Evolutionary conservation across 176 grass and related monocot genomes (phyloP).

Genomic region (Melocanna baccifera): DNA sequence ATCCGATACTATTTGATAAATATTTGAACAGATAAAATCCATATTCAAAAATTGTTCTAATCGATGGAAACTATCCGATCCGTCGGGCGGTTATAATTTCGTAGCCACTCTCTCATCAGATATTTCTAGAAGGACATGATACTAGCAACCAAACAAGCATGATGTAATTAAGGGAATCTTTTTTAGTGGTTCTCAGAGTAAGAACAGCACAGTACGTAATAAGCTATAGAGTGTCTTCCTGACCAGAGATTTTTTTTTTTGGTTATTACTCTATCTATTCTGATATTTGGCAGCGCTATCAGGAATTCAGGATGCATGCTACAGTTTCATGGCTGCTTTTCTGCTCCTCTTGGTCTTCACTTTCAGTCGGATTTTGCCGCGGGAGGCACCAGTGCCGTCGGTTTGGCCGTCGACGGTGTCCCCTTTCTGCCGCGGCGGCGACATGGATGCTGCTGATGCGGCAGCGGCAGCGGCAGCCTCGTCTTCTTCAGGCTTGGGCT

Average conservation of each 20-base stretch:
- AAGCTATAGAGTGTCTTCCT: neutral
- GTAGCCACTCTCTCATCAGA: neutral
- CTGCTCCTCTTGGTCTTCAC: constrained; percentile 35
- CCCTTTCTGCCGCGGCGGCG: neutral
- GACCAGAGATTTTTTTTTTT: neutral
- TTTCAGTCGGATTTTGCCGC: constrained; percentile 8
- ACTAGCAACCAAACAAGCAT: neutral
- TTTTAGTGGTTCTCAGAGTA: neutral
- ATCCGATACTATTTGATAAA: no score
- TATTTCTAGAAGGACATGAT: constrained; percentile 16
- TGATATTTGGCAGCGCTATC: neutral
- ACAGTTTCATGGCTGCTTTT: constrained; percentile 20
- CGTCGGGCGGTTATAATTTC: neutral
- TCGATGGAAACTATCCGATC: no score
- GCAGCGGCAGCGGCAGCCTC: neutral
- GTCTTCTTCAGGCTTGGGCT: constrained; percentile 4
- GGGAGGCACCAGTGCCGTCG: neutral
- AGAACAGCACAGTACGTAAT: neutral
- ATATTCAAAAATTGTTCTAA: no score
- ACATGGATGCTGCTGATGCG: constrained; percentile 2
- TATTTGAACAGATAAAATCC: no score
- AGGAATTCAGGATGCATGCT: neutral
- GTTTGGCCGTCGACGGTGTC: neutral
- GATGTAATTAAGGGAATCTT: neutral
- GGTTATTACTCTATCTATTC: neutral